phyloP scores from a whole-genome alignment of 208 protist genomes.

The Wallacemonas collosoma region DNA sequence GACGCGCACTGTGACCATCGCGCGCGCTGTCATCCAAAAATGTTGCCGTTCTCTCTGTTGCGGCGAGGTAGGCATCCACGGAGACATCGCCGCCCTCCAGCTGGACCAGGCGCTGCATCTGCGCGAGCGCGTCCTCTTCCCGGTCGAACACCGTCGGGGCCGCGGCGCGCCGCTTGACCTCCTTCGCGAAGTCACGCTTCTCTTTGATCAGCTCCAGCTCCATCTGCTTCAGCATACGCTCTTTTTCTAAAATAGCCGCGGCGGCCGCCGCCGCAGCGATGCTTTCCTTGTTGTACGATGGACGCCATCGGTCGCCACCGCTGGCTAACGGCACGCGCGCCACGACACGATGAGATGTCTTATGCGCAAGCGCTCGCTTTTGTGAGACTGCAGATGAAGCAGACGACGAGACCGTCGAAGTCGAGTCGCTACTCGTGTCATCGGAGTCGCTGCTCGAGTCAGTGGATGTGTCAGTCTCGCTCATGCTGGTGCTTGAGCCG shows the following conservation, averaged over 20 bases:
- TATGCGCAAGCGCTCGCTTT: no score
- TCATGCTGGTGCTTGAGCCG: constrained; percentile 15
- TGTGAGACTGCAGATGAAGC: background rate
- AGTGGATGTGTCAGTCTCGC: background rate
- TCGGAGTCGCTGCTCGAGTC: background rate
- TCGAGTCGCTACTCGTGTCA: constrained; percentile 15
- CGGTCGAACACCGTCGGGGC: constrained; percentile 25
- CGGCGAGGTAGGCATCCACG: constrained; percentile 40
- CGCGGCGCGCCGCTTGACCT: constrained; percentile 44
- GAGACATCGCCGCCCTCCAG: constrained; percentile 27
- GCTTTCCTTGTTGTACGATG: constrained; percentile 24
- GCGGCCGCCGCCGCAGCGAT: constrained; percentile 51
- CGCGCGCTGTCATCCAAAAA: constrained; percentile 8
- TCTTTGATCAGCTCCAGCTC: constrained; percentile 54
- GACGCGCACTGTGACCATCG: background rate
- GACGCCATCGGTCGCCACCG: background rate
- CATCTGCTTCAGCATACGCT: constrained; percentile 45
- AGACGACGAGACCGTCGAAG: constrained; percentile 11
- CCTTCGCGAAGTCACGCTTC: constrained; percentile 54
- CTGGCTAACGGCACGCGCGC: background rate
- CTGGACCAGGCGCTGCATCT: constrained; percentile 46
- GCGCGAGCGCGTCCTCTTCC: constrained; percentile 47
- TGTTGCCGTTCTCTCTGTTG: constrained; percentile 19
- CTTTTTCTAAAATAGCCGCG: constrained; percentile 50
- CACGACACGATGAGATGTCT: background rate